Evolutionary conservation across 805 yeast species (phyloP).

Genomic region (Myxozyma kluyveri): DNA sequence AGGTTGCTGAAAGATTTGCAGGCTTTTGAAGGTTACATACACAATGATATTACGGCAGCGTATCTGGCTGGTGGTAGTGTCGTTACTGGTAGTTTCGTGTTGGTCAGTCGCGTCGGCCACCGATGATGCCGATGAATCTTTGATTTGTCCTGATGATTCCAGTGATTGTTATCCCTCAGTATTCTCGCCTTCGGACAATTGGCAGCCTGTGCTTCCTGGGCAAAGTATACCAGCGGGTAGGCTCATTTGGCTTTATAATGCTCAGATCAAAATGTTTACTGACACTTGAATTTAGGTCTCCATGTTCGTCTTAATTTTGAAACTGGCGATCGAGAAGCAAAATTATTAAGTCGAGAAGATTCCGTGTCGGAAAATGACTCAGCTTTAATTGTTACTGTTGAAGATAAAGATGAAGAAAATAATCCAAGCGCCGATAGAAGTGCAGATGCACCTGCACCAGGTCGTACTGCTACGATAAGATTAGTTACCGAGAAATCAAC

Average conservation of each 20-base stretch:
- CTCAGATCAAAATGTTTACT: not conserved
- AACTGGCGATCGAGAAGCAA: constrained; percentile 70
- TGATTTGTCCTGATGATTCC: constrained; percentile 19
- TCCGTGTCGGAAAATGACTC: constrained; percentile 22
- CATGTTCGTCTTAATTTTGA: constrained; percentile 73
- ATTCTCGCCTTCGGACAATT: constrained; percentile 63
- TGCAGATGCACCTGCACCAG: not conserved
- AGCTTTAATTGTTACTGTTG: constrained; percentile 26
- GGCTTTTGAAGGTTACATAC: too few relatives aligned
- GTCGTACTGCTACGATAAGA: not conserved
- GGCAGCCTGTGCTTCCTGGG: constrained; percentile 68
- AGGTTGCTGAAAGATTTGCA: too few relatives aligned
- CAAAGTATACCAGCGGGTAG: constrained; percentile 63
- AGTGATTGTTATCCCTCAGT: constrained; percentile 25
- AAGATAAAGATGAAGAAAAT: not conserved
- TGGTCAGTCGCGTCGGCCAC: not conserved
- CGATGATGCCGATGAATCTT: constrained; percentile 3
- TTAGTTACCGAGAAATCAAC: not conserved
- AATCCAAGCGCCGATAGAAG: not conserved
- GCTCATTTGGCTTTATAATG: not conserved
- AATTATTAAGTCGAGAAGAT: constrained; percentile 44
- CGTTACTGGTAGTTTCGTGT: too few relatives aligned
- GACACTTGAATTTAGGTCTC: constrained; percentile 47
- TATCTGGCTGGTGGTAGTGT: too few relatives aligned
- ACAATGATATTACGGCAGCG: too few relatives aligned